These are phyloP conservation scores for Tolypocladium cylindrosporum DNA, from an alignment of 2,329 filamentous ascomycete species.

Conservation along the genomic window DNA sequence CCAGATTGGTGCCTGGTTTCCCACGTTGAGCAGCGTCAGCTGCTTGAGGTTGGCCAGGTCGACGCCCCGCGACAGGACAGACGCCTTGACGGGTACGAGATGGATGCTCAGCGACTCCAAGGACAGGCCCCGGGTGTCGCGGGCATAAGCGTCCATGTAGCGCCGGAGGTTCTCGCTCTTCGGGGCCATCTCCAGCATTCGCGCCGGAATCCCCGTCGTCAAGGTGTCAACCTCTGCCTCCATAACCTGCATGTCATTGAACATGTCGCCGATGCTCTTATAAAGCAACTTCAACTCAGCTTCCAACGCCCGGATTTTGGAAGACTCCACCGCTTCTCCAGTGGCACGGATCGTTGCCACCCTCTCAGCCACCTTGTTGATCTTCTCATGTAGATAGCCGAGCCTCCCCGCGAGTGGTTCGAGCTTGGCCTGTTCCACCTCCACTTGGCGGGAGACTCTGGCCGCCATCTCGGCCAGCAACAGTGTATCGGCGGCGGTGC, in stretches of 20 bases:
- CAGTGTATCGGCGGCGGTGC: background rate
- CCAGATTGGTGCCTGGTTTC: constrained; percentile 52
- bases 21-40: constrained; percentile 54
- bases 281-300: constrained; percentile 19
- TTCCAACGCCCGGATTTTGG: constrained; percentile 22
- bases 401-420: constrained; percentile 23
- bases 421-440: constrained; percentile 21
- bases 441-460: constrained; percentile 9
- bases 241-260: constrained; percentile 5
- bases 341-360: constrained; percentile 17
- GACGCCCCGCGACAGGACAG: constrained; percentile 43
- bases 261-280: constrained; percentile 4
- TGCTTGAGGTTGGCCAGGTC: constrained; percentile 46
- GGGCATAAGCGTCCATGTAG: constrained; percentile 41
- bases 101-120: constrained; percentile 45
- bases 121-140: constrained; percentile 46
- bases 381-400: constrained; percentile 18
- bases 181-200: background rate
- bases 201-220: constrained; percentile 12
- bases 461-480: background rate
- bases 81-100: constrained; percentile 50
- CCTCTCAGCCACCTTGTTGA: constrained; percentile 17
- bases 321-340: constrained; percentile 12
- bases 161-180: constrained; percentile 11
- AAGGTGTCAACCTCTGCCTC: constrained; percentile 12